Percentiles rank a stretch among this genome's conserved stretches.
These are phyloP conservation scores for Pichia sp. DNA, from an alignment of 1,139 yeast species.

Conservation along the genomic window DNA sequence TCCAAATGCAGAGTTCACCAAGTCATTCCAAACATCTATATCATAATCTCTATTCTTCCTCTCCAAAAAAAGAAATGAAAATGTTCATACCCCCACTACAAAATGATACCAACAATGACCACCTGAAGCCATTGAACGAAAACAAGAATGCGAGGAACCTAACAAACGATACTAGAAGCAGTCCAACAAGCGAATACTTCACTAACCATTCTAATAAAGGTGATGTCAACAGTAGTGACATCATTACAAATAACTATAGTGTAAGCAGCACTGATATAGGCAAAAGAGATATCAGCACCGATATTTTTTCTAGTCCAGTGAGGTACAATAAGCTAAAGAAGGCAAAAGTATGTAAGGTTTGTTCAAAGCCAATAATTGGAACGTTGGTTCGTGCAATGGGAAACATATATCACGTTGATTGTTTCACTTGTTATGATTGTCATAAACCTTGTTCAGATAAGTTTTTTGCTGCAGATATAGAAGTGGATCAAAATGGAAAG, in stretches of 20 bases:
- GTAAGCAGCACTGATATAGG: background rate
- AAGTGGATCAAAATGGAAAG: conserved; percentile 12
- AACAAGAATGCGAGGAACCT: background rate
- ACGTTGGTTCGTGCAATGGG: conserved; percentile 84
- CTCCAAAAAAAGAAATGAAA: conserved; percentile 8
- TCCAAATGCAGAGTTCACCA: background rate
- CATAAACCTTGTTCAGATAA: conserved; percentile 68
- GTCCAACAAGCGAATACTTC: background rate
- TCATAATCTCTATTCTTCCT: conserved; percentile 15
- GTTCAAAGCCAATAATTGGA: conserved; percentile 66
- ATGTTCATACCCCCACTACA: conserved; percentile 2
- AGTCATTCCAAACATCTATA: conserved; percentile 12
- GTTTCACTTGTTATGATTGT: conserved; percentile 84
- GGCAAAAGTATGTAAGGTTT: conserved; percentile 47
- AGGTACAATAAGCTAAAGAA: conserved; percentile 15
- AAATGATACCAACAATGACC: background rate
- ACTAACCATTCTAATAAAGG: background rate
- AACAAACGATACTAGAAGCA: background rate
- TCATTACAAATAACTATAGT: background rate
- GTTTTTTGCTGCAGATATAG: conserved; percentile 53
- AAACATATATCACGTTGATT: conserved; percentile 75
- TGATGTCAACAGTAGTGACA: background rate
- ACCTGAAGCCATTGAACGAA: background rate
- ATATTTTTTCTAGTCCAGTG: conserved; percentile 7
- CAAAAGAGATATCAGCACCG: background rate